Conservation (phyloP, 306 rosid species). For the Prinsepia uniflora region DNA sequence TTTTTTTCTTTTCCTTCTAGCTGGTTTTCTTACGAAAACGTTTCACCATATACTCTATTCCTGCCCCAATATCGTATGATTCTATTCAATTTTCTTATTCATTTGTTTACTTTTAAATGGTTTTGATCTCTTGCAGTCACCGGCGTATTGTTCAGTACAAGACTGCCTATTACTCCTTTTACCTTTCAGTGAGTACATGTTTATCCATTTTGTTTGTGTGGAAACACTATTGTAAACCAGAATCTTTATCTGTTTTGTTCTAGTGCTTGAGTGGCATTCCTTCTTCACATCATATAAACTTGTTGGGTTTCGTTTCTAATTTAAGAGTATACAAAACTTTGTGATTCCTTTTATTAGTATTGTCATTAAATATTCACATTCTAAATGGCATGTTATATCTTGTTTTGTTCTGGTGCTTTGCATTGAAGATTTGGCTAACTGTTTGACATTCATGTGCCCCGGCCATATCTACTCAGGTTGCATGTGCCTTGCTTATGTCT, state of each 20-base stretch:
- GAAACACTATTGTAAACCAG: conserved; percentile 1
- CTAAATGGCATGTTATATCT: no score
- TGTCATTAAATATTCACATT: background rate
- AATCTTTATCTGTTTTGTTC: background rate
- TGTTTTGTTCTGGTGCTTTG: background rate
- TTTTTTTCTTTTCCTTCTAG: background rate
- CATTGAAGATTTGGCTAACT: conserved; percentile 19
- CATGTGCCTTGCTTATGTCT: conserved; percentile 39
- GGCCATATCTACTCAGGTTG: conserved; percentile 27
- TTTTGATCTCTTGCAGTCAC: conserved; percentile 56
- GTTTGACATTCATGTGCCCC: background rate
- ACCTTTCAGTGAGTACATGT: conserved; percentile 66
- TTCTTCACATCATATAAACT: background rate
- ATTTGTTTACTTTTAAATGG: conserved; percentile 1
- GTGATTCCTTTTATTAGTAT: background rate
- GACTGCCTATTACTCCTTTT: conserved; percentile 89
- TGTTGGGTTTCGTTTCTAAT: background rate
- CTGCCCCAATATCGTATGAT: background rate
- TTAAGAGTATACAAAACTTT: background rate
- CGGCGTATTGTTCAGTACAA: conserved; percentile 83
- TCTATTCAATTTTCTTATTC: background rate
- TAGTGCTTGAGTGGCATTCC: background rate
- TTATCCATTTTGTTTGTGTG: background rate
- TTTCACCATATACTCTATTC: background rate
- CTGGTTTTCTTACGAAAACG: background rate